A percentile compares a stretch with the other conserved stretches of the same genome.
phyloP scores from a whole-genome alignment of 1,284 basidiomycete species.

The Rhodotorula sp. region DNA sequence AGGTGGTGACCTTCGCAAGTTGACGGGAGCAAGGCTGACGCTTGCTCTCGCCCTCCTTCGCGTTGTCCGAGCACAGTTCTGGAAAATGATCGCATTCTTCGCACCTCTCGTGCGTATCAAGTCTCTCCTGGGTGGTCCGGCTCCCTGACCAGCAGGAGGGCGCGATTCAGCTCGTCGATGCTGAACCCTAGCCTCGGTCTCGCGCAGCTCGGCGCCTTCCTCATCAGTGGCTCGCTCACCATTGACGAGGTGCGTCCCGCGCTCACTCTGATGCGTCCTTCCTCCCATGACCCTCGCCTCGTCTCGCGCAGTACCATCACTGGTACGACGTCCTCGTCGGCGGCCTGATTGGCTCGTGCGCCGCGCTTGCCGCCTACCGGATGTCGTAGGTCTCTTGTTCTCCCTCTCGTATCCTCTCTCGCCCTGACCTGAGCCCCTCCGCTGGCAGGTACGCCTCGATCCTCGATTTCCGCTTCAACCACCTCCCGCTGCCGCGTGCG shows the following conservation, averaged over 20 bases:
- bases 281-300: not conserved
- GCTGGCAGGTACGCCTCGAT: slow-evolving; percentile 16
- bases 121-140: slow-evolving; percentile 48
- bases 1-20: not conserved
- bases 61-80: slow-evolving; percentile 52
- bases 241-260: slow-evolving; percentile 55
- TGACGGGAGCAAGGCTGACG: not conserved
- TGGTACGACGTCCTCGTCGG: slow-evolving; percentile 63
- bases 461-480: slow-evolving; percentile 60
- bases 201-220: slow-evolving; percentile 57
- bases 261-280: not conserved
- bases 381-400: slow-evolving; percentile 59
- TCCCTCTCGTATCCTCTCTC: slow-evolving; percentile 35
- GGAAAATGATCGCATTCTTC: slow-evolving; percentile 64
- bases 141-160: too few relatives aligned
- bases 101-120: slow-evolving; percentile 55
- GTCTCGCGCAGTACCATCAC: slow-evolving; percentile 48
- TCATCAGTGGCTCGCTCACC: slow-evolving; percentile 62
- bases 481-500: slow-evolving; percentile 57
- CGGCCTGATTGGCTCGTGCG: slow-evolving; percentile 57
- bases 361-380: slow-evolving; percentile 60
- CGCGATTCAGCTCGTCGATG: too few relatives aligned
- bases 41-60: not conserved
- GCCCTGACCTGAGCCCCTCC: not conserved
- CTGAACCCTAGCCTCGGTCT: too few relatives aligned